A percentile compares a stretch with the other conserved stretches of the same genome.
Evolutionary conservation across 305 asterid species (phyloP).

Genomic region (Solanum hybrid): DNA sequence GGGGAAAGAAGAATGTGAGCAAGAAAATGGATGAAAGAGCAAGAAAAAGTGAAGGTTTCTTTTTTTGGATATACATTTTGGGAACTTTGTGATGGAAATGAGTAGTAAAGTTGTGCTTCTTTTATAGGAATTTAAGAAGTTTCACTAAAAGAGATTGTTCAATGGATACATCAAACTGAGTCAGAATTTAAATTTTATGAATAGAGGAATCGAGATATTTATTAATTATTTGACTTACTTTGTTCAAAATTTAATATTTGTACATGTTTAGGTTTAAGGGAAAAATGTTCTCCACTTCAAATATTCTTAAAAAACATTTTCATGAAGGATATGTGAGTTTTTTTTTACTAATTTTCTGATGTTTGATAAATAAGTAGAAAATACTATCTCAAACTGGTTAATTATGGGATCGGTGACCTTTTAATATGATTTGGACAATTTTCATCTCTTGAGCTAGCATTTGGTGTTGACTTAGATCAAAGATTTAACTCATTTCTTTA

Average conservation of each 20-base stretch:
- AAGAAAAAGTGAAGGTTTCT: not conserved
- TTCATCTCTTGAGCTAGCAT: not conserved
- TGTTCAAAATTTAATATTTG: not conserved
- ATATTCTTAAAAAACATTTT: not conserved
- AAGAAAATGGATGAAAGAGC: not conserved
- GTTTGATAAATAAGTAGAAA: not conserved
- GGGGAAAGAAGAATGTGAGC: not conserved
- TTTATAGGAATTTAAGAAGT: not conserved
- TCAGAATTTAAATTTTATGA: not conserved
- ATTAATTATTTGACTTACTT: too few relatives aligned
- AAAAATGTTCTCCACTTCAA: not conserved
- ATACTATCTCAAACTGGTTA: not conserved
- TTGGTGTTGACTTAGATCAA: not conserved
- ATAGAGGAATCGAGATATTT: too few relatives aligned
- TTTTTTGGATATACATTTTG: not conserved
- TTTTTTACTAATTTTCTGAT: not conserved
- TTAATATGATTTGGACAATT: not conserved
- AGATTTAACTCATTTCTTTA: not conserved
- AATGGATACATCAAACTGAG: fast-evolving
- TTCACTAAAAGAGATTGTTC: not conserved
- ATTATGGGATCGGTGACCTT: not conserved
- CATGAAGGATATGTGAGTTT: not conserved
- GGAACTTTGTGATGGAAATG: not conserved
- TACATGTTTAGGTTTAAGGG: not conserved
- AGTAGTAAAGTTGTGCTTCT: not conserved